phyloP scores from a whole-genome alignment of 1,139 yeast genomes.

The Petasospora fabianii region DNA sequence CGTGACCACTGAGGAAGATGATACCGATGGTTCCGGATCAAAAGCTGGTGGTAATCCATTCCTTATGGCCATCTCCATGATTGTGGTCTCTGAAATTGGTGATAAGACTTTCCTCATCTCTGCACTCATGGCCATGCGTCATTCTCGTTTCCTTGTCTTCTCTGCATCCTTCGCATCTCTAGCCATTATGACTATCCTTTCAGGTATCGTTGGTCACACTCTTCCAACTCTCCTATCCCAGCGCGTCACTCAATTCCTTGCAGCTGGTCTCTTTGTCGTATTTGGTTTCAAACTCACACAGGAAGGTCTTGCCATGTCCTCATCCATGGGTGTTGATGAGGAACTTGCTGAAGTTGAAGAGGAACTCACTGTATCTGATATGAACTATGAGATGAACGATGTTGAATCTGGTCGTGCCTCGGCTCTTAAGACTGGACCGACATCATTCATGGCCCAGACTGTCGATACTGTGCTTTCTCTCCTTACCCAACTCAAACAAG shows the following conservation, averaged over 20 bases:
- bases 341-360: constrained; percentile 97
- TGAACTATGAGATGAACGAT: constrained; percentile 47
- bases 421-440: neutral
- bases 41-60: constrained; percentile 37
- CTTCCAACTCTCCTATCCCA: constrained; percentile 82
- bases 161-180: constrained; percentile 85
- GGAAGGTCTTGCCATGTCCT: constrained; percentile 84
- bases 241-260: constrained; percentile 73
- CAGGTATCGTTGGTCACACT: constrained; percentile 90
- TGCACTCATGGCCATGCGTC: constrained; percentile 97
- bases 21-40: constrained; percentile 1
- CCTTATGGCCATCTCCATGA: constrained; percentile 76
- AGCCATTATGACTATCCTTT: constrained; percentile 83
- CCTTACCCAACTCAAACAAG: constrained; percentile 5
- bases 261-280: constrained; percentile 74
- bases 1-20: neutral
- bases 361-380: constrained; percentile 68
- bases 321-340: constrained; percentile 82
- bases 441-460: constrained; percentile 6
- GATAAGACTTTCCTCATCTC: constrained; percentile 96
- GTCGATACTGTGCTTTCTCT: neutral
- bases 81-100: constrained; percentile 89
- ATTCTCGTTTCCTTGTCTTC: constrained; percentile 77
- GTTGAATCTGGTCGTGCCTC: constrained; percentile 52
- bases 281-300: constrained; percentile 74